Percentiles rank a stretch among this genome's conserved stretches.
Evolutionary conservation across 371 early-diverging fungal genomes (phyloP).

Genomic region (Circinella minor): DNA sequence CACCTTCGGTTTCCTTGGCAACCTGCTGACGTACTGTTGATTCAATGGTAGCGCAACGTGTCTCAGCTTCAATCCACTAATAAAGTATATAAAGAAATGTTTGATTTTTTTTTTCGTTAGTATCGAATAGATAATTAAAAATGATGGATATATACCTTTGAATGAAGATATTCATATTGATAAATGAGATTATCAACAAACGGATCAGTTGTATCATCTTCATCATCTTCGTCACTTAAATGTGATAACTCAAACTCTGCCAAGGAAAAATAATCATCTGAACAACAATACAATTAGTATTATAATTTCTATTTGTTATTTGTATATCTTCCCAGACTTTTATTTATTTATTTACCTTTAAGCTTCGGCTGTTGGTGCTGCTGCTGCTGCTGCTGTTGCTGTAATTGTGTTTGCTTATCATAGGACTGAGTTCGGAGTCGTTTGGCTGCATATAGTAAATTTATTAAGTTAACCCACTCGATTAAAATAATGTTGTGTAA

Average conservation of each 20-base stretch:
- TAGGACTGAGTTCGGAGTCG: slow-evolving; percentile 21
- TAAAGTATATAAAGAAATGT: not conserved
- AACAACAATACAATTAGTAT: not conserved
- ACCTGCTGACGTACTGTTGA: slow-evolving; percentile 58
- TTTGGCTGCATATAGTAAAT: slow-evolving; percentile 17
- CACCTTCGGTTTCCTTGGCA: slow-evolving; percentile 47
- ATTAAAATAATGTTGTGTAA: not conserved
- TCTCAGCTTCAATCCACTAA: slow-evolving; percentile 62
- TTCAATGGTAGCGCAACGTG: slow-evolving; percentile 58
- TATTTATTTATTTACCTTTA: not conserved
- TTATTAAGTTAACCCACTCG: not conserved
- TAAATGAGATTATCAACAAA: slow-evolving; percentile 48
- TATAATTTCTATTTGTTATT: not conserved
- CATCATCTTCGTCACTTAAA: slow-evolving; percentile 37
- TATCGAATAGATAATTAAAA: not conserved
- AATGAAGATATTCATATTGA: slow-evolving; percentile 52
- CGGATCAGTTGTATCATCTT: slow-evolving; percentile 45
- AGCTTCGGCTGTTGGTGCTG: not conserved
- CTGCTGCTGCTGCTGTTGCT: not conserved
- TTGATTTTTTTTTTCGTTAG: not conserved
- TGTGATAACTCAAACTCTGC: slow-evolving; percentile 3
- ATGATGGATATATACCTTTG: slow-evolving; percentile 38
- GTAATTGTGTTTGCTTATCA: slow-evolving; percentile 11
- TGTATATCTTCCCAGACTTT: no score
- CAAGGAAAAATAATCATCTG: slow-evolving; percentile 6